Conservation (phyloP, 2,329 filamentous ascomycete genomes). For the Phoma sp. region DNA sequence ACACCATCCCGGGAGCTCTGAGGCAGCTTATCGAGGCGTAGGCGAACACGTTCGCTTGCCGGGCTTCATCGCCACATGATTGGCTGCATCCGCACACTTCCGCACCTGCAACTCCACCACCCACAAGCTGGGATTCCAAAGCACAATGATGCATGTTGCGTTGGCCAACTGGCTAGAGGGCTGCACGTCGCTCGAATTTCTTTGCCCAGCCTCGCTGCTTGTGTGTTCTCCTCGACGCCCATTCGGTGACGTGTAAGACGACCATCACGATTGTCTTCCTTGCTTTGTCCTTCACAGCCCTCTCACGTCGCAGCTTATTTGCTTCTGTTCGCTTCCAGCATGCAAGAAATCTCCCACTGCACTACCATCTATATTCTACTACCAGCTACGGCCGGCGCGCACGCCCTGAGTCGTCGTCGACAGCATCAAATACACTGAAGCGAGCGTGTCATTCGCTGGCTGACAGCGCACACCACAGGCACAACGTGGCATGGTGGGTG, state of each 20-base stretch:
- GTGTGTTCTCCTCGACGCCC: conserved; percentile 7
- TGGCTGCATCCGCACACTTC: conserved; percentile 11
- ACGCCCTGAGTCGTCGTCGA: conserved; percentile 29
- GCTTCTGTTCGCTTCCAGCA: conserved; percentile 43
- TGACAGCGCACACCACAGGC: conserved; percentile 29
- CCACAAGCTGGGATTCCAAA: conserved; percentile 16
- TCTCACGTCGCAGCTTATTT: conserved; percentile 41
- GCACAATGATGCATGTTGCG: conserved; percentile 19
- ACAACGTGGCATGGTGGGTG: conserved; percentile 50
- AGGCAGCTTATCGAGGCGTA: conserved; percentile 20
- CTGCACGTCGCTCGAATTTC: conserved; percentile 19
- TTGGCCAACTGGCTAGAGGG: conserved; percentile 15
- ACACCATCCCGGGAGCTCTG: neutral
- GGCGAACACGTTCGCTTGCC: conserved; percentile 18
- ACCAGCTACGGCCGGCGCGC: conserved; percentile 27
- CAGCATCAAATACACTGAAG: conserved; percentile 47
- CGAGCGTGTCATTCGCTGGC: conserved; percentile 35
- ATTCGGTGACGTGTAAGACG: conserved; percentile 20
- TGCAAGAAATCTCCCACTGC: conserved; percentile 47
- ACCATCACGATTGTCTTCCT: conserved; percentile 32
- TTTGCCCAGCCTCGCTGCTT: conserved; percentile 13
- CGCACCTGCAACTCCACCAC: conserved; percentile 18
- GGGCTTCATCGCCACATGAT: conserved; percentile 13
- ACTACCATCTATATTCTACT: conserved; percentile 31
- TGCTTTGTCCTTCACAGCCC: conserved; percentile 37